Percentiles rank a stretch among this genome's conserved stretches.
Conservation (phyloP, 1,284 basidiomycete genomes). For the Apiotrichum brassicae region DNA sequence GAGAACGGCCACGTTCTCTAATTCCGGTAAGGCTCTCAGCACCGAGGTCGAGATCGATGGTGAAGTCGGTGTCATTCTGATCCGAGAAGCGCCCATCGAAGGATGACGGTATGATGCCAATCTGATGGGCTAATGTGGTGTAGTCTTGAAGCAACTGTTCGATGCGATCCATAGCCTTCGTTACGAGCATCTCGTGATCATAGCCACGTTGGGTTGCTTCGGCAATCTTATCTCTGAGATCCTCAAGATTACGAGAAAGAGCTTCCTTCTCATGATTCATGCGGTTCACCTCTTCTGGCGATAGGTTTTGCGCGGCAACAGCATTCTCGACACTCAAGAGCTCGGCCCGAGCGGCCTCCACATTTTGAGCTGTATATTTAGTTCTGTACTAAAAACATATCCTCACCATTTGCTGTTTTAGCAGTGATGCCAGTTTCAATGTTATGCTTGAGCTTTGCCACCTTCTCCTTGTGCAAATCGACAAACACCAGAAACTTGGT, state of each 20-base stretch:
- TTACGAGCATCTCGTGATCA: constrained; percentile 68
- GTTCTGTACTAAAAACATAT: too few species aligned
- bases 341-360: constrained; percentile 45
- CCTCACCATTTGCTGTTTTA: constrained; percentile 33
- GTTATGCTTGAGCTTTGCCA: constrained; percentile 35
- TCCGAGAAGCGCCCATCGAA: neutral
- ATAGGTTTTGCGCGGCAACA: constrained; percentile 73
- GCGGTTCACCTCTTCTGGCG: constrained; percentile 71
- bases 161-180: constrained; percentile 66
- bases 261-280: constrained; percentile 81
- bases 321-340: constrained; percentile 58
- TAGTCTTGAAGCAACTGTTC: constrained; percentile 73
- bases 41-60: constrained; percentile 67
- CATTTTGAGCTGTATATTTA: constrained; percentile 9
- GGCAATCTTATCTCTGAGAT: constrained; percentile 63
- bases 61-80: constrained; percentile 54
- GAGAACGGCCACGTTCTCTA: constrained; percentile 56
- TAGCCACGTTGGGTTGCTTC: constrained; percentile 64
- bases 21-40: constrained; percentile 60
- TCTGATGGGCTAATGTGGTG: constrained; percentile 60
- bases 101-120: constrained; percentile 57
- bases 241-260: constrained; percentile 62
- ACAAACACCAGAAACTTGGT: constrained; percentile 43
- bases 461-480: constrained; percentile 38
- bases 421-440: constrained; percentile 26